phyloP scores from a whole-genome alignment of 2,329 filamentous ascomycete species.

The Didymella pomorum region DNA sequence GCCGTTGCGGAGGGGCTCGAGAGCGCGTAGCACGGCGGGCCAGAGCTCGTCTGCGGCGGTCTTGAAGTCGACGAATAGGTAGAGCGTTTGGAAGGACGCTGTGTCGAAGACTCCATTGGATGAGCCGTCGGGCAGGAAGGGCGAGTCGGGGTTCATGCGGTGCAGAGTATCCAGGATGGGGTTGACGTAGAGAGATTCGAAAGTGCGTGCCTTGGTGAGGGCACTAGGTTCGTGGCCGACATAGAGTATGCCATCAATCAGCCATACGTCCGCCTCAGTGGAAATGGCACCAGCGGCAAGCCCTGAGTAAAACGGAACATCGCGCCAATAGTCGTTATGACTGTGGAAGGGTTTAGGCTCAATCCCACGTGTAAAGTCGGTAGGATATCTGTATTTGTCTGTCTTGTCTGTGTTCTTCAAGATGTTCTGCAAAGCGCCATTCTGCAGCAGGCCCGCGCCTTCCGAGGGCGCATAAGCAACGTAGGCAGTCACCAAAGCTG shows the following conservation, averaged over 20 bases:
- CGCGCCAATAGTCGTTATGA: slow-evolving; percentile 68
- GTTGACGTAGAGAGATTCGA: slow-evolving; percentile 66
- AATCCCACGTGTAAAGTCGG: slow-evolving; percentile 67
- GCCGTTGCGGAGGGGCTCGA: slow-evolving; percentile 64
- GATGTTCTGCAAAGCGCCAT: slow-evolving; percentile 62
- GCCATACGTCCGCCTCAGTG: slow-evolving; percentile 69
- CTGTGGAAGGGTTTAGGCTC: slow-evolving; percentile 64
- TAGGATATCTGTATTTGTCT: slow-evolving; percentile 66
- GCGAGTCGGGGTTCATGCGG: slow-evolving; percentile 63
- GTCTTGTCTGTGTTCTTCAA: slow-evolving; percentile 62
- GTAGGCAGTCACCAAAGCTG: slow-evolving; percentile 27
- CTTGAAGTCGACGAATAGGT: slow-evolving; percentile 71
- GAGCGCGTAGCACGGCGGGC: slow-evolving; percentile 62
- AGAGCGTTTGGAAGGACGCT: slow-evolving; percentile 64
- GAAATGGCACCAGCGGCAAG: slow-evolving; percentile 65
- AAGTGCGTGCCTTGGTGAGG: slow-evolving; percentile 61
- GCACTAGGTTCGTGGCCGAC: slow-evolving; percentile 65
- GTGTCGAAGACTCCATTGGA: slow-evolving; percentile 70
- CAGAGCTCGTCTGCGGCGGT: slow-evolving; percentile 65
- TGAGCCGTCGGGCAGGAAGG: slow-evolving; percentile 57
- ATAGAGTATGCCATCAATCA: slow-evolving; percentile 63
- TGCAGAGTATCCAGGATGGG: slow-evolving; percentile 65
- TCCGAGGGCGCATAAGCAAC: slow-evolving; percentile 46
- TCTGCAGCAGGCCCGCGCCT: slow-evolving; percentile 59
- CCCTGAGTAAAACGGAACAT: slow-evolving; percentile 59